Evolutionary conservation across 2,329 filamentous ascomycete genomes (phyloP), one percentile per base, ranked within the genome.

Genomic region (Cadophora sp.): DNA sequence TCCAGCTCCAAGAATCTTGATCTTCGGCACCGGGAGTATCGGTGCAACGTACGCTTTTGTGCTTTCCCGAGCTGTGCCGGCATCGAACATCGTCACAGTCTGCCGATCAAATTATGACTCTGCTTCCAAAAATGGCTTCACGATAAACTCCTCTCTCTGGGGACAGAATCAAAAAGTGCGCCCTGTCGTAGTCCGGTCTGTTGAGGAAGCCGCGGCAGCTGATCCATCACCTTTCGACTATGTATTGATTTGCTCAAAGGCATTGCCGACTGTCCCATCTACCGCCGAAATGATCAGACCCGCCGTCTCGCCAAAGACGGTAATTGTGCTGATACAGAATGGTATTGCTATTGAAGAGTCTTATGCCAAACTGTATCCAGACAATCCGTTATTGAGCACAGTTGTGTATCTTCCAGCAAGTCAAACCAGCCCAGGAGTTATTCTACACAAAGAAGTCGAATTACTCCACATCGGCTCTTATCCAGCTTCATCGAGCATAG

Each of bases 271-370:
- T 16, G 40, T 24, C n/a, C 69, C 69, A 19, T 72, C 72, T 24
- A 70, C 64, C 2, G 63, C 71, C 7, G 67, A 72, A 26, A 43
- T 73, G 14, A 71, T 73, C 58, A 71, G 63, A 14, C 74, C 80
- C 70, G 72, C 76, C 69, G 76, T 86, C 1, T 79, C 81, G 7
- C 74, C 74, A 14, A 79, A 59, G 64, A 89, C 86, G 0, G 82
- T 83, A 0, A 84, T 90, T 50, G 85, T 87, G 8, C 82, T 90
- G 0, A 82, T 89, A 19, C 87, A 90, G 69, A 90, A 90, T 71
- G 88, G 88, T 0, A 84, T 90, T 46, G 83, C 81, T 0, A 88
- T 89, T 68, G 88, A 90, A 73, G 81, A 85, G 11, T 83, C 86
- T 19, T 88, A 87, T 62, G 73, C 77, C 0, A 71, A 74, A 0